phyloP scores from a whole-genome alignment of 2,329 filamentous ascomycete genomes.

The Alternaria sp. region DNA sequence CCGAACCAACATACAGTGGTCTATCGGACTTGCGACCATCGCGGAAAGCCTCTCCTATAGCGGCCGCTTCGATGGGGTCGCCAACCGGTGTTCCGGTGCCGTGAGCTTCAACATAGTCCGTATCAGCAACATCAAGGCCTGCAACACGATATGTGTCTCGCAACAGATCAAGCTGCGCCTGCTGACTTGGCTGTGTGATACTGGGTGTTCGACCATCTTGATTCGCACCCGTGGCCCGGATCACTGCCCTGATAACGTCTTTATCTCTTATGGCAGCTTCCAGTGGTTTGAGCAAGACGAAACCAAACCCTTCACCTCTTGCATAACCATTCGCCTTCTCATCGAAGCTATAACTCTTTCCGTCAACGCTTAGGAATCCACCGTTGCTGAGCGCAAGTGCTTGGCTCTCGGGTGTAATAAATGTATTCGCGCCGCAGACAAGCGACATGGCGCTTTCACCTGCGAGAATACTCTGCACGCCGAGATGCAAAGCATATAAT shows the following conservation, averaged over 20 bases:
- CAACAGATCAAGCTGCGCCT: constrained; percentile 48
- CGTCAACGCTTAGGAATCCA: constrained; percentile 2
- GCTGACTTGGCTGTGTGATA: constrained; percentile 49
- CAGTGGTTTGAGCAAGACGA: constrained; percentile 61
- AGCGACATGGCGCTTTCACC: constrained; percentile 29
- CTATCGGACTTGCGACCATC: background rate
- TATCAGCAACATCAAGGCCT: constrained; percentile 2
- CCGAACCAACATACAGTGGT: constrained; percentile 17
- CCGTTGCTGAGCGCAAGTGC: constrained; percentile 11
- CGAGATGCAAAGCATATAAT: constrained; percentile 28
- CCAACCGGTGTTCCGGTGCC: constrained; percentile 15
- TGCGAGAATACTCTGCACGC: constrained; percentile 30
- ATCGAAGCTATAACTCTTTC: constrained; percentile 7
- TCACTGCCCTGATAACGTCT: constrained; percentile 32
- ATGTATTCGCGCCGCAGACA: constrained; percentile 13
- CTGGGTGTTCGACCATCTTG: constrained; percentile 15
- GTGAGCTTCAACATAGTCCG: constrained; percentile 24
- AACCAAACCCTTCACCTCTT: constrained; percentile 66
- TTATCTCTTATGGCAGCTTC: constrained; percentile 12
- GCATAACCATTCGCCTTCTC: constrained; percentile 66
- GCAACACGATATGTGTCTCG: constrained; percentile 11
- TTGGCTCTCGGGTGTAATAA: constrained; percentile 11
- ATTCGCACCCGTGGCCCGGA: constrained; percentile 29
- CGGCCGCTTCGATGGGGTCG: constrained; percentile 16
- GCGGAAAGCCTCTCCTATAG: constrained; percentile 15